These are phyloP conservation scores for Tagetes patula DNA, from an alignment of 129 eudicot genomes.

Conservation along the genomic window DNA sequence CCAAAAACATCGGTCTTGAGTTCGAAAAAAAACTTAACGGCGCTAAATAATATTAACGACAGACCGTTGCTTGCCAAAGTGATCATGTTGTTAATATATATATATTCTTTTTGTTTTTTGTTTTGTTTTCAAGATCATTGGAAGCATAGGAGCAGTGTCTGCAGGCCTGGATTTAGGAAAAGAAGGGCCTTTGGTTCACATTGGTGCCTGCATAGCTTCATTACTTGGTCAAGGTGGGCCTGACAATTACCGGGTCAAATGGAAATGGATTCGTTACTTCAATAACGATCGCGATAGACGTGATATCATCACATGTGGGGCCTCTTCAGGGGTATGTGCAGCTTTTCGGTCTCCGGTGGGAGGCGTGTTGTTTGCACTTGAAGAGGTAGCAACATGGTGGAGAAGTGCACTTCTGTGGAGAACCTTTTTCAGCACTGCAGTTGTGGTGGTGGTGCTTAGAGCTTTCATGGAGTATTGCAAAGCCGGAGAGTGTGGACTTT, in stretches of 20 bases:
- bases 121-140: constrained; percentile 55
- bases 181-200: constrained; percentile 95
- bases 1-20: too few species aligned
- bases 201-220: constrained; percentile 88
- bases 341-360: constrained; percentile 94
- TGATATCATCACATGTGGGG: constrained; percentile 89
- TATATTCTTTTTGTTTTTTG: background rate
- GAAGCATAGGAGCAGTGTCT: constrained; percentile 91
- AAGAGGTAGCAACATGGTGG: constrained; percentile 99
- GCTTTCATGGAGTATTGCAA: constrained; percentile 73
- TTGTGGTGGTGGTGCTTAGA: constrained; percentile 89
- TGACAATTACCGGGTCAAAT: constrained; percentile 59
- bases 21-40: too few species aligned
- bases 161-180: constrained; percentile 90
- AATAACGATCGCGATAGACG: constrained; percentile 87
- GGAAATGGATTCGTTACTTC: constrained; percentile 81
- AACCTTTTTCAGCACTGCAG: constrained; percentile 87
- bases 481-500: constrained; percentile 81
- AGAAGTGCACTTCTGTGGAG: constrained; percentile 97
- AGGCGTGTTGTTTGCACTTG: constrained; percentile 87
- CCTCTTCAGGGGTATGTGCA: constrained; percentile 91
- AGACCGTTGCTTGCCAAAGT: background rate
- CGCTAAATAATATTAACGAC: too few species aligned
- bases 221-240: constrained; percentile 87
- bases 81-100: background rate